Evolutionary conservation across 2,329 filamentous ascomycete species (phyloP).

Genomic region (Pseudogymnoascus sp.): DNA sequence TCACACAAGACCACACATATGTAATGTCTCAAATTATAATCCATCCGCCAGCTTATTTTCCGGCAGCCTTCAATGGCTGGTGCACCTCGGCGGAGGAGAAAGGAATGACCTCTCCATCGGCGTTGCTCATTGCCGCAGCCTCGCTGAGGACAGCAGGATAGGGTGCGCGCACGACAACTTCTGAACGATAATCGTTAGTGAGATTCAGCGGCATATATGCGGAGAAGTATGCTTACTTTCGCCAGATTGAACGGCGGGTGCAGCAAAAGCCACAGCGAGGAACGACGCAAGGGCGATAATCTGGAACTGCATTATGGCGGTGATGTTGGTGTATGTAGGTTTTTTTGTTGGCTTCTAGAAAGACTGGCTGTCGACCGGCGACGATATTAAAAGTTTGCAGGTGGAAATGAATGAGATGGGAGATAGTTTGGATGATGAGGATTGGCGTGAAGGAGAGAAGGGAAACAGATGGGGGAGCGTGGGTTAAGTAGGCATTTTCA

Average conservation of each 20-base stretch:
- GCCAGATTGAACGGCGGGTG: neutral
- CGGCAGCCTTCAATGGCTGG: conserved; percentile 1
- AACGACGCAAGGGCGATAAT: neutral
- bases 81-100: neutral
- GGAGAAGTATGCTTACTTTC: neutral
- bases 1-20: neutral
- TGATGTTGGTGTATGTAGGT: neutral
- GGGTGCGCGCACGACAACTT: neutral
- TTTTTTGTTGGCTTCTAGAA: neutral
- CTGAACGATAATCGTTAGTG: neutral
- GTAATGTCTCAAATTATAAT: neutral
- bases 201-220: too few relatives aligned
- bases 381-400: neutral
- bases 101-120: neutral
- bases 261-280: neutral
- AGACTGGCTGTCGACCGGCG: conserved; percentile 6
- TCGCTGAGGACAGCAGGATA: neutral
- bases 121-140: neutral
- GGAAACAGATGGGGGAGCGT: neutral
- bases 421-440: conserved; percentile 2
- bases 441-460: neutral
- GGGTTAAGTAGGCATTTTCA: conserved; percentile 1
- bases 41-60: neutral
- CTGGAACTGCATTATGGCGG: conserved; percentile 5
- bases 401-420: neutral